phyloP scores from a whole-genome alignment of 2,329 filamentous ascomycete genomes.

The Phyllosticta citrichinensis region DNA sequence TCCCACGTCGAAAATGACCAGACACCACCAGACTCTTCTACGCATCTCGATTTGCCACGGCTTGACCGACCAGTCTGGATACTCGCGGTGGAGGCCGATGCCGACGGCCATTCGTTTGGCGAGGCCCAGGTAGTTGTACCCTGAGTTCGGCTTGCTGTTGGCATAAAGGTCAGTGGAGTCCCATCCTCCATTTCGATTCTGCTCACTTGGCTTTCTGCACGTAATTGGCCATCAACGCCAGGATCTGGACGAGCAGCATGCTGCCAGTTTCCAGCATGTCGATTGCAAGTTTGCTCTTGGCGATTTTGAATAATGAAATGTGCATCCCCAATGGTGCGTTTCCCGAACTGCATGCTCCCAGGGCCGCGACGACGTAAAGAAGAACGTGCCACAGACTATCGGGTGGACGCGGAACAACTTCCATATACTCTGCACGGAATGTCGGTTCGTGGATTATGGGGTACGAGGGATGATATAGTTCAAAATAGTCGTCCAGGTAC shows the following conservation, averaged over 20 bases:
- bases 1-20: slow-evolving; percentile 40
- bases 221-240: slow-evolving; percentile 40
- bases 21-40: slow-evolving; percentile 26
- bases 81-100: slow-evolving; percentile 41
- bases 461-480: slow-evolving; percentile 37
- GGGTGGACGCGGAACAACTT: slow-evolving; percentile 32
- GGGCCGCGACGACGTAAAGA: slow-evolving; percentile 35
- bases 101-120: slow-evolving; percentile 41
- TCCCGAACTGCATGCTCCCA: slow-evolving; percentile 36
- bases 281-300: slow-evolving; percentile 36
- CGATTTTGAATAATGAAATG: slow-evolving; percentile 38
- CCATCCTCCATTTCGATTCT: no score
- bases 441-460: slow-evolving; percentile 39
- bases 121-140: slow-evolving; percentile 40
- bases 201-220: slow-evolving; percentile 36
- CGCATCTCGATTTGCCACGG: slow-evolving; percentile 28
- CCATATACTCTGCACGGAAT: slow-evolving; percentile 39
- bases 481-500: slow-evolving; percentile 36
- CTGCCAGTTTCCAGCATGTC: slow-evolving; percentile 40
- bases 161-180: no score
- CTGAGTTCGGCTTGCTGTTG: slow-evolving; percentile 36
- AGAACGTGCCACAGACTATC: slow-evolving; percentile 36
- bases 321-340: slow-evolving; percentile 34
- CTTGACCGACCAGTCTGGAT: slow-evolving; percentile 37
- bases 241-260: slow-evolving; percentile 38